Evolutionary conservation across 164 flowering plant genomes (phyloP).

Genomic region (Vitis vinifera): DNA sequence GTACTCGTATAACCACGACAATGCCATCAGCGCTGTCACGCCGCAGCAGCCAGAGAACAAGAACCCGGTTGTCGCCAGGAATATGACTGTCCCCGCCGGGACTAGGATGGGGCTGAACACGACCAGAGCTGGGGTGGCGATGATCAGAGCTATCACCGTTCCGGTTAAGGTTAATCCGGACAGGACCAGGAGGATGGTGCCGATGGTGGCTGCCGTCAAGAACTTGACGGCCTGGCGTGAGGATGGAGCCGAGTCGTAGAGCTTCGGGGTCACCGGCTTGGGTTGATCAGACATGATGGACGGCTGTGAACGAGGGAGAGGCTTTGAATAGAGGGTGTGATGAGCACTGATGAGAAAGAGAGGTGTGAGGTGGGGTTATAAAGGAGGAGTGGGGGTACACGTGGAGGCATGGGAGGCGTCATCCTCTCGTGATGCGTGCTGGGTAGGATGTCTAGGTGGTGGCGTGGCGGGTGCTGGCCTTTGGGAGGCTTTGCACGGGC

Average conservation of each 20-base stretch:
- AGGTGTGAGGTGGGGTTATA: neutral
- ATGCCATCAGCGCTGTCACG: slow-evolving; percentile 40
- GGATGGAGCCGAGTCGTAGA: slow-evolving; percentile 13
- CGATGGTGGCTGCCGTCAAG: slow-evolving; percentile 38
- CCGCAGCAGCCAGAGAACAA: slow-evolving; percentile 53
- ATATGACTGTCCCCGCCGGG: slow-evolving; percentile 38
- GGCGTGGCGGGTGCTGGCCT: too few relatives aligned
- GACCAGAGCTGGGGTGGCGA: slow-evolving; percentile 51
- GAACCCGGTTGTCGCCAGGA: slow-evolving; percentile 39
- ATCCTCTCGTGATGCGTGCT: too few relatives aligned
- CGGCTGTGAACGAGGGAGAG: neutral
- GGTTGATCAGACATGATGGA: slow-evolving; percentile 13
- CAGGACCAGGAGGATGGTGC: slow-evolving; percentile 26
- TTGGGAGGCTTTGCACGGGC: too few relatives aligned
- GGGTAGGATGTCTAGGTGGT: too few relatives aligned
- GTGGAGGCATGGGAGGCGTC: too few relatives aligned
- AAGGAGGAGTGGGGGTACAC: too few relatives aligned
- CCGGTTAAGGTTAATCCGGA: slow-evolving; percentile 52
- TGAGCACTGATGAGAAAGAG: neutral
- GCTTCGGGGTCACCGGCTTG: slow-evolving; percentile 1
- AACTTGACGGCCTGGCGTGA: slow-evolving; percentile 38
- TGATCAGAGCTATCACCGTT: slow-evolving; percentile 36
- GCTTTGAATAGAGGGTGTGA: neutral
- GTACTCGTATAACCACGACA: slow-evolving; percentile 54
- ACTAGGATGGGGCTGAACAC: slow-evolving; percentile 56